Base-by-base conservation (phyloP, 164 flowering plant genomes). In the Magnolia officinalis region DNA sequence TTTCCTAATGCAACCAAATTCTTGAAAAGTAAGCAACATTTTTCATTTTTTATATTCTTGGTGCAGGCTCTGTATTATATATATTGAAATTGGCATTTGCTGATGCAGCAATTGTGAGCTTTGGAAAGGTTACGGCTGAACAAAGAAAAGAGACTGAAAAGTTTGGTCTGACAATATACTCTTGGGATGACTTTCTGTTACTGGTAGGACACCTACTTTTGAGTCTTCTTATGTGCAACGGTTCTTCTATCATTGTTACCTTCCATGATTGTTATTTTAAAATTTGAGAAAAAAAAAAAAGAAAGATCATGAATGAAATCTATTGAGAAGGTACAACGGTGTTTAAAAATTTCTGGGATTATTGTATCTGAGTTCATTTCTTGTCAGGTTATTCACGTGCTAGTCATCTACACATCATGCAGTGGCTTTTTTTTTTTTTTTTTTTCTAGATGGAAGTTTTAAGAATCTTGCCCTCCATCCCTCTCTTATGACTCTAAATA, bases 171-270 rank as follows among this genome's bases (percentile, higher is more conserved):
- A 75, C 84, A 61, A 77, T 88, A 71, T 89, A 88, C 84, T 81
- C 96, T 16, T 96, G 99, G 99, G 90, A 90, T 63, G 97, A 92
- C 11, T 96, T 96, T 84, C 77, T 92, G 81, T 78, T 76, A 70
- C 82, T 90, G 93, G 99, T 96, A 83, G 20, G 87, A 24, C 78
- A 74, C 73, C 73, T 78, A 55, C 64, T 37, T 55, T 63, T 76
- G 19, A 51, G 31, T 76, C 31, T 67, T 75, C 51, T 75, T 24
- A 58, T 13, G 51, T 23, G 14, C 37, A 13, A 64, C 49, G 16
- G 2, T 63, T 29, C 26, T 19, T 20, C 6, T 2, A 37, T 29
- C 68, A 65, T 68, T 37, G 18, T 16, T 68, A 68, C 18, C 45
- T 68, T 31, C 50, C 6, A 68, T 65, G 31, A 29, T 4, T 4